Conservation (phyloP, 164 flowering plant species). For the Nymphaea thermarum region DNA sequence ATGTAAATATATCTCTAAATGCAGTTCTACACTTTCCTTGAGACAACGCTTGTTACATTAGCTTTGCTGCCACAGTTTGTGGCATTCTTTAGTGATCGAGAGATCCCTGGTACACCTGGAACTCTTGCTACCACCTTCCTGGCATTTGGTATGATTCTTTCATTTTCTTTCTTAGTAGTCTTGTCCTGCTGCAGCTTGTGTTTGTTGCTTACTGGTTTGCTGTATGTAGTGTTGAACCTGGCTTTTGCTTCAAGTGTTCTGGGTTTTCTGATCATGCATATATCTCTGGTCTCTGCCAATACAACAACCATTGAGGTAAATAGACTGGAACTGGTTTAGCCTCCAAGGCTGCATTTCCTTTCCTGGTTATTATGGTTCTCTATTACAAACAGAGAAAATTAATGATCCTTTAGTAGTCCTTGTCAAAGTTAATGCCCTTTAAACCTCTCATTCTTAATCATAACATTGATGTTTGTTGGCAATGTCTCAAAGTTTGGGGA, state of each 20-base stretch:
- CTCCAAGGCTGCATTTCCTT: not conserved
- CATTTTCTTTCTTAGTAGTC: not conserved
- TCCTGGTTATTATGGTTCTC: no score
- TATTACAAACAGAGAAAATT: no score
- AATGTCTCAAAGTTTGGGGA: no score
- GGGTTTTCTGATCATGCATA: constrained; percentile 96
- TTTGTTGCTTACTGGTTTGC: constrained; percentile 1
- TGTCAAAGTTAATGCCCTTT: no score
- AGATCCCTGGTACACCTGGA: constrained; percentile 88
- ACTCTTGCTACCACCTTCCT: constrained; percentile 93
- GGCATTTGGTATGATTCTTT: constrained; percentile 60
- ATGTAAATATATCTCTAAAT: constrained; percentile 4
- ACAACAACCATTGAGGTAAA: constrained; percentile 98
- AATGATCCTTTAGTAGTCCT: no score
- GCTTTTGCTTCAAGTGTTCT: constrained; percentile 92
- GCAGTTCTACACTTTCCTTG: constrained; percentile 98
- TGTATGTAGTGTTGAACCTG: constrained; percentile 62
- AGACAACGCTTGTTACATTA: constrained; percentile 77
- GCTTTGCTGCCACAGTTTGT: constrained; percentile 83
- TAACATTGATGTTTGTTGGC: no score
- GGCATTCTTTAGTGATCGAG: constrained; percentile 87
- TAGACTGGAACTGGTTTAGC: not conserved
- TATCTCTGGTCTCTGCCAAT: constrained; percentile 72
- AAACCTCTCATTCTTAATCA: no score
- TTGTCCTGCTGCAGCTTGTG: not conserved